Conservation (phyloP, 768 basidiomycete genomes). For the Trametes elegans region DNA sequence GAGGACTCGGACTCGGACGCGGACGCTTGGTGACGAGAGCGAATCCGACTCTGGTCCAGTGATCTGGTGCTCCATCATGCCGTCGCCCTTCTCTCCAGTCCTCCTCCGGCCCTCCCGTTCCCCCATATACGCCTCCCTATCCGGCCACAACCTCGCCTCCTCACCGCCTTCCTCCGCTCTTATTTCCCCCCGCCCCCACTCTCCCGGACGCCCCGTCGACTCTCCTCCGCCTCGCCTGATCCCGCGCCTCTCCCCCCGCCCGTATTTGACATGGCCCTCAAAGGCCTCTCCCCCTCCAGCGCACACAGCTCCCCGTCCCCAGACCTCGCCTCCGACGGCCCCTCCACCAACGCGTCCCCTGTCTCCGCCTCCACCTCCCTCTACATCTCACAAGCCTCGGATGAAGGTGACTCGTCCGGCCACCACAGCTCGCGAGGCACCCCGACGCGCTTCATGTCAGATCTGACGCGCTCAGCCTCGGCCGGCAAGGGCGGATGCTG, state of each 20-base stretch:
- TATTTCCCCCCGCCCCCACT: slow-evolving; percentile 7
- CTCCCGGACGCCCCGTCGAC: not conserved
- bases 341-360: slow-evolving; percentile 23
- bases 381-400: slow-evolving; percentile 12
- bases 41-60: too few relatives aligned
- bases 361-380: slow-evolving; percentile 19
- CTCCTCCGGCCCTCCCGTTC: slow-evolving; percentile 15
- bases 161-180: slow-evolving; percentile 20
- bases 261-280: slow-evolving; percentile 19
- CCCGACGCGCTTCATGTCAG: slow-evolving; percentile 43
- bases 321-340: slow-evolving; percentile 18
- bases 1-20: slow-evolving; percentile 3
- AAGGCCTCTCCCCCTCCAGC: slow-evolving; percentile 19
- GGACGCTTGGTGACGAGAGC: slow-evolving; percentile 30
- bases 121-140: slow-evolving; percentile 22
- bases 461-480: slow-evolving; percentile 36
- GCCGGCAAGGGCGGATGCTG: slow-evolving; percentile 78
- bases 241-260: not conserved
- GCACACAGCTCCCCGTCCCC: slow-evolving; percentile 23
- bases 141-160: slow-evolving; percentile 18
- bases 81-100: slow-evolving; percentile 23
- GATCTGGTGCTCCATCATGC: slow-evolving; percentile 26
- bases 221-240: not conserved
- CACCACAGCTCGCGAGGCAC: slow-evolving; percentile 38
- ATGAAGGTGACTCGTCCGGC: slow-evolving; percentile 21